Percentiles rank a stretch among this genome's conserved stretches.
phyloP scores from a whole-genome alignment of 805 yeast genomes.

The Barnettozyma californica region DNA sequence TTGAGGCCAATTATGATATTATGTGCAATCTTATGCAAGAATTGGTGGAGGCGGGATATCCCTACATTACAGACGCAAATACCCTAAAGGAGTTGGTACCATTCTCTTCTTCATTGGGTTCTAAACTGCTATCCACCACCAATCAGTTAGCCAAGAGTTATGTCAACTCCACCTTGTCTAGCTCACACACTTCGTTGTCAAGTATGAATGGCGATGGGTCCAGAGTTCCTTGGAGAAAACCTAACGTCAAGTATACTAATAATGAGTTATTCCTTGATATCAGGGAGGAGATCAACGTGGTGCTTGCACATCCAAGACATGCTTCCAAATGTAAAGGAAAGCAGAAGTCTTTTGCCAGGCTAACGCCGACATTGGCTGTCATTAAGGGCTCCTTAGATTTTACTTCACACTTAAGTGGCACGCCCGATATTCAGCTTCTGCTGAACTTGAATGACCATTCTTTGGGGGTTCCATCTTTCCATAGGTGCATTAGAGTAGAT shows the following conservation, averaged over 20 bases:
- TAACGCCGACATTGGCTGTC: constrained; percentile 42
- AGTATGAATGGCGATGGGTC: constrained; percentile 16
- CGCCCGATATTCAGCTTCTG: constrained; percentile 61
- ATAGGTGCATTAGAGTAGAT: constrained; percentile 56
- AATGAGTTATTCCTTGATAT: constrained; percentile 88
- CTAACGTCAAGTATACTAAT: constrained; percentile 63
- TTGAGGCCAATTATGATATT: constrained; percentile 68
- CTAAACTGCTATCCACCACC: constrained; percentile 32
- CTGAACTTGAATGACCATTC: constrained; percentile 43
- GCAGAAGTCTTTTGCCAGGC: constrained; percentile 10
- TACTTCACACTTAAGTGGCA: constrained; percentile 68
- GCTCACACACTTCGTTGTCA: constrained; percentile 9
- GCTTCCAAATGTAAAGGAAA: constrained; percentile 21
- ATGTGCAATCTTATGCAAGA: constrained; percentile 67
- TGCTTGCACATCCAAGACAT: constrained; percentile 32
- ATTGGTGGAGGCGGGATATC: constrained; percentile 72
- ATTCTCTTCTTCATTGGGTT: constrained; percentile 28
- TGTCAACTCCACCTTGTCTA: constrained; percentile 12
- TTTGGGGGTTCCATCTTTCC: constrained; percentile 59
- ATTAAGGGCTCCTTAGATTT: constrained; percentile 63
- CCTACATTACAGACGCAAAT: constrained; percentile 68
- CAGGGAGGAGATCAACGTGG: constrained; percentile 56
- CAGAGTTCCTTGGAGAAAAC: constrained; percentile 71
- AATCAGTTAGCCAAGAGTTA: constrained; percentile 27
- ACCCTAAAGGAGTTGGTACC: constrained; percentile 68